A percentile compares a stretch with the other conserved stretches of the same genome.
phyloP scores from a whole-genome alignment of 176 grass and related monocot genomes.

The Urochloa ruziziensis region DNA sequence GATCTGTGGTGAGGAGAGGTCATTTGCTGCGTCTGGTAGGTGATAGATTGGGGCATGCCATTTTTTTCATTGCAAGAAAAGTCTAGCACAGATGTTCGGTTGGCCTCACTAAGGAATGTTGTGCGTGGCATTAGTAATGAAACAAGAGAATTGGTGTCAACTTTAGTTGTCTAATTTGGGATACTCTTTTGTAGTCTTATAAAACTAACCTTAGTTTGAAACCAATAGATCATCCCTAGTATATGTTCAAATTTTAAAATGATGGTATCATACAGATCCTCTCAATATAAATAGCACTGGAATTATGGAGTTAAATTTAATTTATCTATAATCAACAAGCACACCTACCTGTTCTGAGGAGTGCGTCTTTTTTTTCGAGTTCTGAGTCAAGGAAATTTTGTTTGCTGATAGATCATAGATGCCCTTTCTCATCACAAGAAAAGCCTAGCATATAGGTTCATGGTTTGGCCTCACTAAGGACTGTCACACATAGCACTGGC shows the following conservation, averaged over 20 bases:
- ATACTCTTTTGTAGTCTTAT: not conserved
- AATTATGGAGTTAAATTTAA: not conserved
- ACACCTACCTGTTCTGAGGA: not conserved
- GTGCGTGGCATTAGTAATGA: not conserved
- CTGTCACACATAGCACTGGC: constrained; percentile 10
- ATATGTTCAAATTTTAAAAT: not conserved
- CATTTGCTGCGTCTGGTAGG: constrained; percentile 28
- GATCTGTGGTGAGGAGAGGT: constrained; percentile 24
- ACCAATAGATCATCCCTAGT: not conserved
- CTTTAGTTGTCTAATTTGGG: not conserved
- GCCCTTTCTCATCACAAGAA: not conserved
- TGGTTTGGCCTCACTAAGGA: not conserved
- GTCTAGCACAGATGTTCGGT: constrained; percentile 4
- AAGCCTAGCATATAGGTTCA: not conserved
- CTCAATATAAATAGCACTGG: not conserved
- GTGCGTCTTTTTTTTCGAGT: not conserved
- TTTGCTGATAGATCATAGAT: not conserved
- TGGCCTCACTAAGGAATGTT: constrained; percentile 16
- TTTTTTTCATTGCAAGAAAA: not conserved
- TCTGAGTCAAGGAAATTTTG: not conserved
- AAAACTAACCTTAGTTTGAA: not conserved
- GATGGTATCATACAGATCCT: not conserved
- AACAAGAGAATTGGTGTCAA: not conserved
- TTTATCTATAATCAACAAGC: not conserved
- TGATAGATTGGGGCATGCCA: not conserved